Base-by-base conservation (phyloP, 2,329 filamentous ascomycete species). In the Ophiocordyceps sinensis region DNA sequence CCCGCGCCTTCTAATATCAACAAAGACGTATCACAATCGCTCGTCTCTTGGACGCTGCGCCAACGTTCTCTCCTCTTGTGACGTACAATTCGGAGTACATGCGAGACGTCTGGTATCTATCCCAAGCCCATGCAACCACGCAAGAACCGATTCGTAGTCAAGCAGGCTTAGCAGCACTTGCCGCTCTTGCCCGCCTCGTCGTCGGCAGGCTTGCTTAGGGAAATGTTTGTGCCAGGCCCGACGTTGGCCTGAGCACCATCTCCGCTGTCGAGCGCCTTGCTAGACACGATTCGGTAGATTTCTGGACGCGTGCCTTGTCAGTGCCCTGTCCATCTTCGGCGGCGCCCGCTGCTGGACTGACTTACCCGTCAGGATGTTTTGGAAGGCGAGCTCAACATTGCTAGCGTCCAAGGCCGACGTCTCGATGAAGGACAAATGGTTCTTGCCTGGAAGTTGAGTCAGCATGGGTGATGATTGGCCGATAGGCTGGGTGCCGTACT, bases 211-310 rank as follows among this genome's bases (percentile, higher is more conserved):
- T 89, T 86, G 73, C 78, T 89, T 56, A 94, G 82, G 49, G 86
- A 82, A 57, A 96, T 84, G 61, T 84, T 86, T 54, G 78, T 81
- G 55, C 85, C 83, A 51, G 83, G 77, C 51, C 79, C 79, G 55
- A 91, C 82, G 50, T 83, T 82, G 57, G 83, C 82, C 61, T 85
- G 82, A 49, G 81, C 73, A 47, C 78, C 76, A 54, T 94, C 88
- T 58, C 85, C 86, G 58, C 83, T 85, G 61, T 95, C 89, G 55
- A 96, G 79, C 35, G 87, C 86, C 75, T 96, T 96, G 76, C 84
- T 91, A 43, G 89, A 96, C 50, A 98, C 91, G 56, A 98, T 98
- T 58, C 88, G 85, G 75, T 96, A 98, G 70, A 98, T 98, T 74
- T 98, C 91, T 94, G 60, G 38, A 44, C 31, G 32, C 4, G 49